These are phyloP conservation scores for Didymella exigua DNA, from an alignment of 2,329 filamentous ascomycete species.

Conservation along the genomic window DNA sequence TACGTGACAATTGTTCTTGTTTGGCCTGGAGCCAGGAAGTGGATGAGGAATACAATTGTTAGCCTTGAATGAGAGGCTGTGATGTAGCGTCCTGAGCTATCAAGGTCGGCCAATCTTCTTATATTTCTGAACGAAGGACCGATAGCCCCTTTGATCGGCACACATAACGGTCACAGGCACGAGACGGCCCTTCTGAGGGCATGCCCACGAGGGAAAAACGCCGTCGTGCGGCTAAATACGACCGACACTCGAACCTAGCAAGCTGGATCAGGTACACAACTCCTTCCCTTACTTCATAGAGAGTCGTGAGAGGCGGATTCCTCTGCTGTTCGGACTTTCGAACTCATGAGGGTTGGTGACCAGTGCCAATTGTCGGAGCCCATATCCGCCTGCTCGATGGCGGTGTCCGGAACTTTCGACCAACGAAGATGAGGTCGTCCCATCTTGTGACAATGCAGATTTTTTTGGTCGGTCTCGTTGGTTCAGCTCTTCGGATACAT, in stretches of 20 bases:
- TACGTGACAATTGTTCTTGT: not conserved
- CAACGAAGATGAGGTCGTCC: too few relatives aligned
- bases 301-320: too few relatives aligned
- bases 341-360: too few relatives aligned
- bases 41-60: not conserved
- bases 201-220: not conserved
- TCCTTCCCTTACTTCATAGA: too few relatives aligned
- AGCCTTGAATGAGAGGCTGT: not conserved
- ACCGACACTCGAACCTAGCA: not conserved
- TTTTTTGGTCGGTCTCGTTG: too few relatives aligned
- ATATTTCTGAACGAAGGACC: not conserved
- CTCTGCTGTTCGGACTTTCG: too few relatives aligned
- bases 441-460: too few relatives aligned
- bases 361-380: too few relatives aligned
- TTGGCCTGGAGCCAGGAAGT: not conserved
- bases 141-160: not conserved
- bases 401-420: too few relatives aligned
- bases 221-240: not conserved
- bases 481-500: too few relatives aligned
- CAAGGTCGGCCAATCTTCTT: not conserved
- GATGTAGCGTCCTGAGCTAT: not conserved
- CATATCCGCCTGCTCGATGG: too few relatives aligned
- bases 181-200: not conserved
- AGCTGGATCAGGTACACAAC: not conserved
- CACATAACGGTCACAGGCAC: not conserved